Conservation (phyloP, 805 yeast species). For the Saccharomycopsis vini region DNA sequence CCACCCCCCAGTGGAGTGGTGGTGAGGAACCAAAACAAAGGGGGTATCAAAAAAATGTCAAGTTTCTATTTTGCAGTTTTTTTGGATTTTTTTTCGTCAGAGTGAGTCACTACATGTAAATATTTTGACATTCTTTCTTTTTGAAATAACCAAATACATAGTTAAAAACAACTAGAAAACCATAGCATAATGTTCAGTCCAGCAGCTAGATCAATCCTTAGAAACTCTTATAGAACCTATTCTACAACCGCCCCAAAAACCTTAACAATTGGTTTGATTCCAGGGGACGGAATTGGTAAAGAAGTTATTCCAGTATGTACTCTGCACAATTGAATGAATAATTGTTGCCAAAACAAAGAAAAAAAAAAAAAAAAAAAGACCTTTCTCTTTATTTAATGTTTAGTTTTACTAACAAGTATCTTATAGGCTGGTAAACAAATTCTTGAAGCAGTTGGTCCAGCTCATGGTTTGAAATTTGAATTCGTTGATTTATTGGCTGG, state of each 20-base stretch:
- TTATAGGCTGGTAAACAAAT: slow-evolving; percentile 66
- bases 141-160: too few relatives aligned
- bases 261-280: slow-evolving; percentile 63
- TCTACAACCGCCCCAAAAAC: slow-evolving; percentile 33
- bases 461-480: slow-evolving; percentile 69
- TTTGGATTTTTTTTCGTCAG: too few relatives aligned
- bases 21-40: too few relatives aligned
- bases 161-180: too few relatives aligned
- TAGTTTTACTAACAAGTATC: neutral
- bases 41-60: too few relatives aligned
- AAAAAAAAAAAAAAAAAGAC: too few relatives aligned
- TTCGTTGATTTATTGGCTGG: slow-evolving; percentile 91
- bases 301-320: slow-evolving; percentile 82
- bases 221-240: slow-evolving; percentile 14
- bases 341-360: too few relatives aligned
- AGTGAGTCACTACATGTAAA: too few relatives aligned
- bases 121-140: too few relatives aligned
- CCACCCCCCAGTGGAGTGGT: too few relatives aligned
- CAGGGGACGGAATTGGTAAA: slow-evolving; percentile 97
- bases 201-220: neutral
- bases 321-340: neutral
- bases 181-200: neutral
- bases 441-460: slow-evolving; percentile 71
- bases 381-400: neutral
- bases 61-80: too few relatives aligned